A percentile compares a stretch with the other conserved stretches of the same genome.
phyloP scores from a whole-genome alignment of 2,329 filamentous ascomycete species.

The Cercospora sp. region DNA sequence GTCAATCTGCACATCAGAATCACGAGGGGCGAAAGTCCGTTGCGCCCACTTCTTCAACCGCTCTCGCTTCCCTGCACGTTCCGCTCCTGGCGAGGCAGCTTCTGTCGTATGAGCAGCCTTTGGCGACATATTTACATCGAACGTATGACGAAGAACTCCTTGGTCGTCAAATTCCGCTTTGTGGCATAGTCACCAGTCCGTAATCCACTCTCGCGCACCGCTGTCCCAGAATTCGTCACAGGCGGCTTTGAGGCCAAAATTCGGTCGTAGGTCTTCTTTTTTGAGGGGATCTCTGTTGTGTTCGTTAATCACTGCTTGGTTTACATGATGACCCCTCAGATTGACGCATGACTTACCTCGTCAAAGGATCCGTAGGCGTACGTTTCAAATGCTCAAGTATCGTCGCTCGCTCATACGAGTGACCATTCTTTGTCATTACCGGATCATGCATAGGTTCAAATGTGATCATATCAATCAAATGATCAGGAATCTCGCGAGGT shows the following conservation, averaged over 20 bases:
- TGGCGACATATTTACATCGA: not conserved
- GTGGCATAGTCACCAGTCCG: constrained; percentile 31
- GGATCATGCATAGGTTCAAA: constrained; percentile 41
- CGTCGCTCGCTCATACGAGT: constrained; percentile 84
- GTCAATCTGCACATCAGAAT: constrained; percentile 6
- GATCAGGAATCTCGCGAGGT: constrained; percentile 67
- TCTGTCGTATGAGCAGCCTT: not conserved
- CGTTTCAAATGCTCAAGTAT: constrained; percentile 83
- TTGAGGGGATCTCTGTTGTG: constrained; percentile 53
- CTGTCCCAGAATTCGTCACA: constrained; percentile 81
- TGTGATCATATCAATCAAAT: constrained; percentile 66
- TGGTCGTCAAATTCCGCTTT: constrained; percentile 7
- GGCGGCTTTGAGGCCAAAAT: constrained; percentile 76
- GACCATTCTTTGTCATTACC: constrained; percentile 75
- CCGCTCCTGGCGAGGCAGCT: not conserved
- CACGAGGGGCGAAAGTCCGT: constrained; percentile 2
- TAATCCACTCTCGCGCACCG: constrained; percentile 83
- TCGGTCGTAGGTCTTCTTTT: constrained; percentile 72
- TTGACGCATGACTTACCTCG: constrained; percentile 49
- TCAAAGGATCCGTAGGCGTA: constrained; percentile 76
- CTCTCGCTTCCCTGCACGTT: not conserved
- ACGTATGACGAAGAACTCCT: constrained; percentile 1
- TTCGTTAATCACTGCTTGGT: too few species aligned
- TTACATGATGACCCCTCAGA: too few species aligned
- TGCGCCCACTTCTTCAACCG: constrained; percentile 13